Evolutionary conservation across 75 land plant genomes (phyloP).

Genomic region (Chamaecyparis obtusa): DNA sequence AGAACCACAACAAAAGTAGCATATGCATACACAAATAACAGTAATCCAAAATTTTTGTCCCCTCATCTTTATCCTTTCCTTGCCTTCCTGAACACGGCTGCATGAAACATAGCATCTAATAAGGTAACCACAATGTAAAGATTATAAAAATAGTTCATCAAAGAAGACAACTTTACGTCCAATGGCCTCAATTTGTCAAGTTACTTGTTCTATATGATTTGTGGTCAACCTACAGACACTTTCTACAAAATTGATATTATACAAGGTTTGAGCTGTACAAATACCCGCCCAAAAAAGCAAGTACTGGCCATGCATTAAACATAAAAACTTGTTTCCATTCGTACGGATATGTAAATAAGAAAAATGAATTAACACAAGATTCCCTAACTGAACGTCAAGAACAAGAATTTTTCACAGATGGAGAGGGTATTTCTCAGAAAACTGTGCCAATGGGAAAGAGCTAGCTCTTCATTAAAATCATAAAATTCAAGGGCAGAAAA

Average conservation of each 20-base stretch:
- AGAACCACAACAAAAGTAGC: slow-evolving; percentile 7
- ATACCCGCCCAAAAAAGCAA: not conserved
- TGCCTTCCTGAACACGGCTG: not conserved
- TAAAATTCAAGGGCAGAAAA: too few relatives aligned
- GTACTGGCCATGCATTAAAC: not conserved
- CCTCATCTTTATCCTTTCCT: not conserved
- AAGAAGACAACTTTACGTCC: not conserved
- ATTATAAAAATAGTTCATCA: not conserved
- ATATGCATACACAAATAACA: slow-evolving; percentile 3
- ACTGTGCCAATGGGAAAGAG: not conserved
- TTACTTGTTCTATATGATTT: not conserved
- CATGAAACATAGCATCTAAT: not conserved
- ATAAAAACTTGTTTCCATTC: not conserved
- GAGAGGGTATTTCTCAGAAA: not conserved
- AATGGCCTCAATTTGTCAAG: too few relatives aligned
- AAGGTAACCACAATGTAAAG: not conserved
- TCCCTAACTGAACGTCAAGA: not conserved
- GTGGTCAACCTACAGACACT: not conserved
- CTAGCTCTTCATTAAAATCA: too few relatives aligned
- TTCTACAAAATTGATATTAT: not conserved
- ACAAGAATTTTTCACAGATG: not conserved
- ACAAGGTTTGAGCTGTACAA: not conserved
- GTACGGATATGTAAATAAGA: not conserved
- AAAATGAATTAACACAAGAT: not conserved
- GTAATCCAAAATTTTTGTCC: slow-evolving; percentile 5